A percentile compares a stretch with the other conserved stretches of the same genome.
Conservation (phyloP, 257 asterid species). For the Solanum pimpinellifolium region DNA sequence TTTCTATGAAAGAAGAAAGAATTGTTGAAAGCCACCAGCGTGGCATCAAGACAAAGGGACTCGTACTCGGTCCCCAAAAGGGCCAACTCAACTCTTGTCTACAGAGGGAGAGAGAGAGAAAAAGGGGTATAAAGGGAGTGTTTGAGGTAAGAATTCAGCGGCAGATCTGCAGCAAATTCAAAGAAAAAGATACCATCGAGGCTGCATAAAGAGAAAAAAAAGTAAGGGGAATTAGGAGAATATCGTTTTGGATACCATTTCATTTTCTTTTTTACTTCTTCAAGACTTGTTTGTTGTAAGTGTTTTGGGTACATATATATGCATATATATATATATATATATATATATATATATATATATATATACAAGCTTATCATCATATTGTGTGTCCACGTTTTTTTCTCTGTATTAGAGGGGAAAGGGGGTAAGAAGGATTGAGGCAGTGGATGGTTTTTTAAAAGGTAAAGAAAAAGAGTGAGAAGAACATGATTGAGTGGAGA, state of each 20-base stretch:
- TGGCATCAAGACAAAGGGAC: conserved; percentile 2
- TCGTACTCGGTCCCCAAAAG: background rate
- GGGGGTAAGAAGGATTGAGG: background rate
- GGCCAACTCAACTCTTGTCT: background rate
- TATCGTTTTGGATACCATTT: conserved; percentile 1
- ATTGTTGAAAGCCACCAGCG: conserved; percentile 6
- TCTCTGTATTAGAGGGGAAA: background rate
- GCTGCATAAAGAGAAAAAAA: background rate
- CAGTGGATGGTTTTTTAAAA: conserved; percentile 1
- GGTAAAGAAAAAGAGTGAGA: background rate
- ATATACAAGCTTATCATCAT: background rate
- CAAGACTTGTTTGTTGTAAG: background rate
- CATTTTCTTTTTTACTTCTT: background rate
- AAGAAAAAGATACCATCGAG: conserved; percentile 1
- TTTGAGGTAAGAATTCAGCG: background rate
- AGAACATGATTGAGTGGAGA: conserved; percentile 48
- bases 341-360: background rate
- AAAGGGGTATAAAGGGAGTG: background rate
- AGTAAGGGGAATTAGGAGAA: background rate
- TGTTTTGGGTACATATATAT: background rate
- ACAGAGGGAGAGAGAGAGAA: background rate
- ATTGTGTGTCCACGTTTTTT: background rate
- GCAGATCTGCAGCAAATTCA: background rate
- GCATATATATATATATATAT: background rate
- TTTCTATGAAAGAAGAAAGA: background rate